Conservation (phyloP, 31 red algal genomes). For the Porphyra umbilicalis region DNA sequence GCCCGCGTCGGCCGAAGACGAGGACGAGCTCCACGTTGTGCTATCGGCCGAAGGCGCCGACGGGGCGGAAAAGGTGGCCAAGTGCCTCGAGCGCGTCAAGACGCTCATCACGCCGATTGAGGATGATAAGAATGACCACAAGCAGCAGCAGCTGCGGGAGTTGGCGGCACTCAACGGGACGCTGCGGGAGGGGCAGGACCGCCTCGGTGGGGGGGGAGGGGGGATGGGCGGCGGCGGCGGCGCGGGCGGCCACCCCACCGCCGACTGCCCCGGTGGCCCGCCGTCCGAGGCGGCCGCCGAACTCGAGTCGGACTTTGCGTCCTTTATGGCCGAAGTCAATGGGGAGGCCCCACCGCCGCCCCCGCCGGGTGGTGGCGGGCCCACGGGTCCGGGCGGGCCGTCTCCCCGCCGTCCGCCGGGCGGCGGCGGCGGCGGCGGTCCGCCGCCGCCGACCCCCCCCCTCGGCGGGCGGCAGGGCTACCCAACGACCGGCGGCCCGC, state of each 20-base stretch:
- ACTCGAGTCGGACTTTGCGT: slow-evolving; percentile 52
- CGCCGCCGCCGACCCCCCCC: neutral
- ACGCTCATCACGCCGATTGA: slow-evolving; percentile 58
- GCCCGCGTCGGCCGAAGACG: slow-evolving; percentile 53
- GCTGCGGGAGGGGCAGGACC: slow-evolving; percentile 56
- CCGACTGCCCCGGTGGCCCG: slow-evolving; percentile 26
- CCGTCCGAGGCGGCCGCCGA: slow-evolving; percentile 5
- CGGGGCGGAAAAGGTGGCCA: slow-evolving; percentile 36
- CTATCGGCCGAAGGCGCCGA: slow-evolving; percentile 71
- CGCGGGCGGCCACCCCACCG: slow-evolving; percentile 31
- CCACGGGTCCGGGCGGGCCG: no score
- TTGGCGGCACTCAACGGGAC: slow-evolving; percentile 90
- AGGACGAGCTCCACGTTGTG: slow-evolving; percentile 89
- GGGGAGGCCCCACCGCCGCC: slow-evolving; percentile 12
- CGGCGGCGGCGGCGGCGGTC: neutral
- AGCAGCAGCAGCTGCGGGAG: slow-evolving; percentile 83
- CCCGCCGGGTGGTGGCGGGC: neutral
- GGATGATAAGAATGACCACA: slow-evolving; percentile 91
- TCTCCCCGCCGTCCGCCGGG: neutral
- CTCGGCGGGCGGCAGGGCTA: neutral
- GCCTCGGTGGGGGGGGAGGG: slow-evolving; percentile 10
- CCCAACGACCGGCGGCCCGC: neutral
- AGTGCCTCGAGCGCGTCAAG: slow-evolving; percentile 55
- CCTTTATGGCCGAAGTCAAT: slow-evolving; percentile 55
- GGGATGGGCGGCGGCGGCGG: neutral